Evolutionary conservation across 495 filamentous ascomycete genomes (phyloP).

Genomic region (Astrocystis sublimbata): DNA sequence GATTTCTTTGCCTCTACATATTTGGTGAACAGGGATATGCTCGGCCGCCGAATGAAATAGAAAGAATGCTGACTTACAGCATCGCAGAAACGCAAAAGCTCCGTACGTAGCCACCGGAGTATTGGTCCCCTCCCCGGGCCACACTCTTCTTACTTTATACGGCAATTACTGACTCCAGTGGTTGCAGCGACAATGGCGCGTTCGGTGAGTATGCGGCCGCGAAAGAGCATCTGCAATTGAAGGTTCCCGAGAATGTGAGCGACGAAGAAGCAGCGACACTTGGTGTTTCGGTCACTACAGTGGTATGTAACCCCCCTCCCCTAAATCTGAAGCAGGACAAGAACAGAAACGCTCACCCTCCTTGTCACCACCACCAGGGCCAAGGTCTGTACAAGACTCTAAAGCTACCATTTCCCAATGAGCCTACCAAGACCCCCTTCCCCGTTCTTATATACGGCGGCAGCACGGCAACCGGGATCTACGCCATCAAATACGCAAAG

Average conservation of each 20-base stretch:
- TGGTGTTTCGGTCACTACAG: slow-evolving; percentile 48
- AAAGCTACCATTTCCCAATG: slow-evolving; percentile 36
- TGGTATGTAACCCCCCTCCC: slow-evolving; percentile 30
- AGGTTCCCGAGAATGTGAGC: slow-evolving; percentile 40
- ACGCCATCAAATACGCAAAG: slow-evolving; percentile 49
- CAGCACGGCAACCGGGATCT: slow-evolving; percentile 49
- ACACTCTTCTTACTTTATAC: no score
- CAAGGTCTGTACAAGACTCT: slow-evolving; percentile 50
- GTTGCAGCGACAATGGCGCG: slow-evolving; percentile 39
- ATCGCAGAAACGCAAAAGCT: background rate
- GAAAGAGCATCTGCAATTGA: slow-evolving; percentile 29
- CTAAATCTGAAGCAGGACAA: background rate
- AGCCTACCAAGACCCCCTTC: slow-evolving; percentile 26
- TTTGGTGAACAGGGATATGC: no score
- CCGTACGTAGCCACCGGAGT: no score
- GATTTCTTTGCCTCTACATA: background rate
- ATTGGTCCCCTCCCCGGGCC: no score
- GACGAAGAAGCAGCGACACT: slow-evolving; percentile 49
- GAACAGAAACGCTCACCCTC: background rate
- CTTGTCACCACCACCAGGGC: slow-evolving; percentile 25
- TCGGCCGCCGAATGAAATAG: no score
- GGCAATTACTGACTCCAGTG: no score
- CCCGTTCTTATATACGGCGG: slow-evolving; percentile 54
- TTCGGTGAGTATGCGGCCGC: slow-evolving; percentile 42
- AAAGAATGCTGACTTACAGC: background rate